These are phyloP conservation scores for Myriosclerotinia duriaeana DNA, from an alignment of 2,329 filamentous ascomycete species.

Conservation along the genomic window DNA sequence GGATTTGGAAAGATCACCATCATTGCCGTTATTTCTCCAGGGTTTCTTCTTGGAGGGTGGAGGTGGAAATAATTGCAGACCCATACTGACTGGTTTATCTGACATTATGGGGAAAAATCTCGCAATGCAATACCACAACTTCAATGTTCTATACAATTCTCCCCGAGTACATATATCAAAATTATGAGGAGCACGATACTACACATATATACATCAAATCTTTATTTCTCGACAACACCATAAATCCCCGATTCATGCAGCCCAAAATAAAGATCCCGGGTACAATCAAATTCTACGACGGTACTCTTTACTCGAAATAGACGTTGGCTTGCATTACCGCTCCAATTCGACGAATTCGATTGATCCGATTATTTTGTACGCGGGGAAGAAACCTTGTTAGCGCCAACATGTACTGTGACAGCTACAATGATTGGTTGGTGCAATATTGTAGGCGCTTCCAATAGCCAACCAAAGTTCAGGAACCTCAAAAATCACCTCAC, in stretches of 20 bases:
- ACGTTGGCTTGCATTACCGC: constrained; percentile 9
- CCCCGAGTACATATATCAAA: constrained; percentile 2
- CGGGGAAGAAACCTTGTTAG: constrained; percentile 24
- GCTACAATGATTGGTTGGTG: constrained; percentile 19
- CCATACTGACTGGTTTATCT: constrained; percentile 35
- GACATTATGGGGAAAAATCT: constrained; percentile 30
- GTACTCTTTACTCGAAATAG: constrained; percentile 23
- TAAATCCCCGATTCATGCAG: constrained; percentile 18
- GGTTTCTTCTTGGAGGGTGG: constrained; percentile 36
- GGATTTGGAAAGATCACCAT: constrained; percentile 33
- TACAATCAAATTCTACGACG: constrained; percentile 13
- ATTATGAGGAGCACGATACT: constrained; percentile 16
- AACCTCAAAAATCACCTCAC: neutral
- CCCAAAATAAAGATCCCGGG: constrained; percentile 22
- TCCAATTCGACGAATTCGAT: constrained; percentile 12
- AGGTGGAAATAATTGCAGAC: constrained; percentile 40
- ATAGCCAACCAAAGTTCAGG: constrained; percentile 19
- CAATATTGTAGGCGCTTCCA: constrained; percentile 11
- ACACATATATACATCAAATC: constrained; percentile 24
- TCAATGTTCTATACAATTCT: constrained; percentile 15
- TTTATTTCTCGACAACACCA: neutral
- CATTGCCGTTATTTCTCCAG: constrained; percentile 36
- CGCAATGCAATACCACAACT: constrained; percentile 18
- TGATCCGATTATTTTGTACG: constrained; percentile 19
- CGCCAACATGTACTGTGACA: constrained; percentile 24